These are phyloP conservation scores for Crithidia sp. DNA, from an alignment of 208 protist species.

Conservation along the genomic window DNA sequence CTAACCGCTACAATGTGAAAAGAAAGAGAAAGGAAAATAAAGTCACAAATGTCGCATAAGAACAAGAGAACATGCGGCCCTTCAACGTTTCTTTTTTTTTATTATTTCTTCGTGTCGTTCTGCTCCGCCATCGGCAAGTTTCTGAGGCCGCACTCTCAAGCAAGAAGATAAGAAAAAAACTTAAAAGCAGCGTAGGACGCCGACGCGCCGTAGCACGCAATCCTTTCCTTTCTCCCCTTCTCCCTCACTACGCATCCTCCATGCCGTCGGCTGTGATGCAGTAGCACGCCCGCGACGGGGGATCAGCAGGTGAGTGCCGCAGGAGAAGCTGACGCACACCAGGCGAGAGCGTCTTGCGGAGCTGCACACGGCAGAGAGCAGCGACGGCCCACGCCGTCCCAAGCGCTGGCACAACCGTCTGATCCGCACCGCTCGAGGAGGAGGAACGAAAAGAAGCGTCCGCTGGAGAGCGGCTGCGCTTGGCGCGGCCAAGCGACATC, in stretches of 20 bases:
- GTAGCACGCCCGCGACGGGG: conserved; percentile 40
- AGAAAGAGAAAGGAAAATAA: no score
- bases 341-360: conserved; percentile 34
- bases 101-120: no score
- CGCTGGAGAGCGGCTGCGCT: conserved; percentile 17
- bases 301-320: conserved; percentile 39
- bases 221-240: background rate
- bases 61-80: no score
- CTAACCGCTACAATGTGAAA: no score
- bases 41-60: no score
- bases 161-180: no score
- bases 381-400: conserved; percentile 51
- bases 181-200: no score
- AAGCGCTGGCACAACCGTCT: conserved; percentile 48
- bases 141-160: no score
- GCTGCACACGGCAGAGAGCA: conserved; percentile 55
- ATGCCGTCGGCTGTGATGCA: conserved; percentile 55
- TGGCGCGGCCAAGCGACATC: background rate
- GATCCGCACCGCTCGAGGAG: background rate
- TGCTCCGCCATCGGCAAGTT: no score
- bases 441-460: background rate
- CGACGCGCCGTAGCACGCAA: background rate
- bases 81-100: no score
- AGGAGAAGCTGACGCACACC: conserved; percentile 49
- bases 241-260: conserved; percentile 19